A percentile compares a stretch with the other conserved stretches of the same genome.
Conservation (phyloP, 2,329 filamentous ascomycete species). For the Aspergillus intermedius region DNA sequence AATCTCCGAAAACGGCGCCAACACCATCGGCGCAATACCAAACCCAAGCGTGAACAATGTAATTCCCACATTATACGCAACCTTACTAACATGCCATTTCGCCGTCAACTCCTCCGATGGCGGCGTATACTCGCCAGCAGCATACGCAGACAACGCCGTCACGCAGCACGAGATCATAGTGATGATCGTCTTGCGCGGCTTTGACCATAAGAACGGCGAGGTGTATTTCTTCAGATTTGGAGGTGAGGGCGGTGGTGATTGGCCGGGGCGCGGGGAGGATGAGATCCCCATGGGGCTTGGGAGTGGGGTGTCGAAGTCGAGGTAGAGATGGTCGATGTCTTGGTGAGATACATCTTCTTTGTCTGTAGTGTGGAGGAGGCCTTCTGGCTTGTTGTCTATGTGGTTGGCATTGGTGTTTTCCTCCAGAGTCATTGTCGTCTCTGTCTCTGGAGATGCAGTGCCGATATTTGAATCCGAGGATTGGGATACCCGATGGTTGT, state of each 20-base stretch:
- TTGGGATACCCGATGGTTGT: neutral
- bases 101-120: constrained; percentile 58
- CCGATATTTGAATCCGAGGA: neutral
- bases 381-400: no score
- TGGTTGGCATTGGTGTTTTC: neutral
- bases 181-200: constrained; percentile 58
- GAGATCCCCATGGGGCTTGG: constrained; percentile 33
- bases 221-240: constrained; percentile 61
- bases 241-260: constrained; percentile 41
- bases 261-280: constrained; percentile 16
- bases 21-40: constrained; percentile 73
- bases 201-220: constrained; percentile 66
- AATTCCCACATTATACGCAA: constrained; percentile 63
- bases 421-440: neutral
- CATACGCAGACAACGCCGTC: constrained; percentile 68
- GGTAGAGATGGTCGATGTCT: constrained; percentile 48
- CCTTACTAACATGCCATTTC: constrained; percentile 57
- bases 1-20: constrained; percentile 78
- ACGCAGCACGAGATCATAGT: constrained; percentile 66
- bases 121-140: constrained; percentile 71
- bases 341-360: constrained; percentile 1
- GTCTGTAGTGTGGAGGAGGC: neutral
- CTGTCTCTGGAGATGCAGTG: neutral
- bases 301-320: constrained; percentile 54
- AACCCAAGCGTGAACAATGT: constrained; percentile 76